These are phyloP conservation scores for Pontederia paniculata DNA, from an alignment of 176 grass and related monocot genomes.

Conservation along the genomic window DNA sequence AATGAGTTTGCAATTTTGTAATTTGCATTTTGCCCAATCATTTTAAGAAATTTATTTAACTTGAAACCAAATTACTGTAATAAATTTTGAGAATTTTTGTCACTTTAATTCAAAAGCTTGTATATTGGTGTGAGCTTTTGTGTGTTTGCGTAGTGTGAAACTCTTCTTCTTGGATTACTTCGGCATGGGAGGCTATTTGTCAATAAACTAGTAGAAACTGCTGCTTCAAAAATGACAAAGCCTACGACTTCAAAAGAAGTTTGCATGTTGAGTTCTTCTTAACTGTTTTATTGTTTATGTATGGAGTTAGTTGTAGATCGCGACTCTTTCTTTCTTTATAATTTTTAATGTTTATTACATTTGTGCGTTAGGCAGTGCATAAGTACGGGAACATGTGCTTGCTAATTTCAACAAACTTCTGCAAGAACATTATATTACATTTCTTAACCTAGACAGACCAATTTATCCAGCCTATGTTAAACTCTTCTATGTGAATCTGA, in stretches of 20 bases:
- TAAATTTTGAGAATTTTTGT: too few relatives aligned
- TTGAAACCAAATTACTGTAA: too few relatives aligned
- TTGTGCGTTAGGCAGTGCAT: slow-evolving; percentile 5
- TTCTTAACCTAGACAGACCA: too few relatives aligned
- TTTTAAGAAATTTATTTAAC: too few relatives aligned
- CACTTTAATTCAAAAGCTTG: too few relatives aligned
- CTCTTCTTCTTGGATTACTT: slow-evolving; percentile 63
- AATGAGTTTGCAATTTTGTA: too few relatives aligned
- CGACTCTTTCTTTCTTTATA: not conserved
- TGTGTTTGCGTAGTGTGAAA: not conserved
- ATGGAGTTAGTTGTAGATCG: not conserved
- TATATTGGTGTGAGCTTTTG: too few relatives aligned
- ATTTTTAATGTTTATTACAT: slow-evolving; percentile 1
- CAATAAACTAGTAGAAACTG: slow-evolving; percentile 54
- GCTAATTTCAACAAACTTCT: slow-evolving; percentile 62
- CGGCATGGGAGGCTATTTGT: slow-evolving; percentile 89
- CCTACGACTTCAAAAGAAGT: slow-evolving; percentile 16
- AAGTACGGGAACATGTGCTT: slow-evolving; percentile 35
- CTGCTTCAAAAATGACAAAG: slow-evolving; percentile 28
- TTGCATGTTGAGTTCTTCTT: slow-evolving; percentile 1
- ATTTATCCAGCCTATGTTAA: too few relatives aligned
- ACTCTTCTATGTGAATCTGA: too few relatives aligned
- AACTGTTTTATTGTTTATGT: not conserved
- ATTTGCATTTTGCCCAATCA: not conserved
- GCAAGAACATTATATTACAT: slow-evolving; percentile 52